phyloP scores from a whole-genome alignment of 2,329 filamentous ascomycete genomes.

The Colletotrichum sansevieriae region DNA sequence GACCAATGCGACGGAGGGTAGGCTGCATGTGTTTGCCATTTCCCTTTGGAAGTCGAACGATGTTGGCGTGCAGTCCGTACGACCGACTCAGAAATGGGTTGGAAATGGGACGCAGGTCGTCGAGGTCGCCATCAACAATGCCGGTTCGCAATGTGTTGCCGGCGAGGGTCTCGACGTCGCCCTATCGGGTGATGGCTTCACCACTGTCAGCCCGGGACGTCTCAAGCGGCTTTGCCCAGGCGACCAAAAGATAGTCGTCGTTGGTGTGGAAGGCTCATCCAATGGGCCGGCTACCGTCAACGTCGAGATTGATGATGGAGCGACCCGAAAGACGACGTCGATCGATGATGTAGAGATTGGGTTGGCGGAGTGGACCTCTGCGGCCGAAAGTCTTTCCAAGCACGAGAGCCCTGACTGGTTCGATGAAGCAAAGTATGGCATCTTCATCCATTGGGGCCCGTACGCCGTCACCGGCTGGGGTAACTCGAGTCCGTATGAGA shows the following conservation, averaged over 20 bases:
- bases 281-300: slow-evolving; percentile 44
- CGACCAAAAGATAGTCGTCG: slow-evolving; percentile 55
- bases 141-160: slow-evolving; percentile 51
- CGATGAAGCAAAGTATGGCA: slow-evolving; percentile 68
- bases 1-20: slow-evolving; percentile 50
- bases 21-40: slow-evolving; percentile 59
- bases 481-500: slow-evolving; percentile 54
- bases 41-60: slow-evolving; percentile 49
- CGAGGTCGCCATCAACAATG: slow-evolving; percentile 56
- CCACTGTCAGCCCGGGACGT: slow-evolving; percentile 55
- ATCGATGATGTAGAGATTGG: slow-evolving; percentile 49
- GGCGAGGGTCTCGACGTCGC: slow-evolving; percentile 47
- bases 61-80: slow-evolving; percentile 54
- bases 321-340: slow-evolving; percentile 32
- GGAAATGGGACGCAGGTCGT: slow-evolving; percentile 53
- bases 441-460: slow-evolving; percentile 72
- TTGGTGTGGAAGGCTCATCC: slow-evolving; percentile 52
- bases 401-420: slow-evolving; percentile 66
- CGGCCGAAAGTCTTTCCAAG: slow-evolving; percentile 51
- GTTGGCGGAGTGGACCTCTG: slow-evolving; percentile 52
- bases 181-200: slow-evolving; percentile 54
- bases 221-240: slow-evolving; percentile 58
- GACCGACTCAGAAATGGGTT: slow-evolving; percentile 59
- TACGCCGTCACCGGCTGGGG: slow-evolving; percentile 71
- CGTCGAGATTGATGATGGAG: slow-evolving; percentile 41